These are phyloP conservation scores for Xylaria acuta DNA, from an alignment of 495 filamentous ascomycete species.

Conservation along the genomic window DNA sequence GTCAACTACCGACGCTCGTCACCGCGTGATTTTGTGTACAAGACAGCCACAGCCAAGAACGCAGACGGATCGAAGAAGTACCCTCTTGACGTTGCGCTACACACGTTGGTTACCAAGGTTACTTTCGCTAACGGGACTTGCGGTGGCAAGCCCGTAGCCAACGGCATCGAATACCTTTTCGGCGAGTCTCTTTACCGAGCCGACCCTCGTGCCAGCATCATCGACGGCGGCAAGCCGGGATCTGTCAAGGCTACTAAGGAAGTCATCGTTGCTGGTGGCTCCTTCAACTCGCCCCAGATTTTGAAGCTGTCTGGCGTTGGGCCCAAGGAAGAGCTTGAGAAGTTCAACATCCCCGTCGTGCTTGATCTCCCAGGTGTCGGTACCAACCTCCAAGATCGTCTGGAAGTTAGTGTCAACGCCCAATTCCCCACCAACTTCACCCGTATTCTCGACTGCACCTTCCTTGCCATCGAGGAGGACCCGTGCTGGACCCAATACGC, in stretches of 20 bases:
- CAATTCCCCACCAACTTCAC: conserved; percentile 50
- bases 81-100: conserved; percentile 62
- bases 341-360: conserved; percentile 57
- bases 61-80: conserved; percentile 61
- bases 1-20: conserved; percentile 55
- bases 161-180: conserved; percentile 67
- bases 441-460: conserved; percentile 55
- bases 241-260: conserved; percentile 59
- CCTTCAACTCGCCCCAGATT: conserved; percentile 66
- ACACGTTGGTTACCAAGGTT: conserved; percentile 67
- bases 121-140: conserved; percentile 52
- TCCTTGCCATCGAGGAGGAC: conserved; percentile 48
- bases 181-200: conserved; percentile 66
- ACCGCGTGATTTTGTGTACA: conserved; percentile 59
- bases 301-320: conserved; percentile 71
- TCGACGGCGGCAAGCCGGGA: conserved; percentile 46
- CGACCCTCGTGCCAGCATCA: conserved; percentile 48
- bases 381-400: conserved; percentile 69
- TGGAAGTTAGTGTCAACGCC: conserved; percentile 59
- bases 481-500: conserved; percentile 59
- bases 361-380: conserved; percentile 66
- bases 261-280: conserved; percentile 69
- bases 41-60: conserved; percentile 57
- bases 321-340: conserved; percentile 43
- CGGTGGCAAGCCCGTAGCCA: conserved; percentile 55